phyloP scores from a whole-genome alignment of 2,329 filamentous ascomycete species.

The Drechslerella dactyloides region DNA sequence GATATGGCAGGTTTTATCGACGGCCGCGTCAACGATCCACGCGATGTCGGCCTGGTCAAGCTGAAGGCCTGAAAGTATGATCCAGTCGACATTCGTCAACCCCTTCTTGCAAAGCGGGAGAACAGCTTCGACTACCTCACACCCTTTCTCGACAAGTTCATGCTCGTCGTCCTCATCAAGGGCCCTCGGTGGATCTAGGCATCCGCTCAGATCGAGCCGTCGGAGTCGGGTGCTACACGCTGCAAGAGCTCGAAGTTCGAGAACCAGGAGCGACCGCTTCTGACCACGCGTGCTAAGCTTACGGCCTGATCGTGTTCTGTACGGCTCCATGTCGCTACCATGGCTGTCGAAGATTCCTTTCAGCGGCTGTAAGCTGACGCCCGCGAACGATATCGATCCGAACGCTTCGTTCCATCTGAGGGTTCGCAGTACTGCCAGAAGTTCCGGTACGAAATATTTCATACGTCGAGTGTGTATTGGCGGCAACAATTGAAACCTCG shows the following conservation, averaged over 20 bases:
- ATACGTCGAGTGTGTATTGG: constrained; percentile 63
- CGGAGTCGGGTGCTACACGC: constrained; percentile 70
- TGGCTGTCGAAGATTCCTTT: constrained; percentile 67
- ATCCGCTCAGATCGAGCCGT: constrained; percentile 70
- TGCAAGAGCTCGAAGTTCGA: constrained; percentile 72
- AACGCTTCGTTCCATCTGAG: constrained; percentile 75
- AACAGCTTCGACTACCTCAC: constrained; percentile 72
- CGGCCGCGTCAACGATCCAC: constrained; percentile 69
- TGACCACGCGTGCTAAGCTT: constrained; percentile 60
- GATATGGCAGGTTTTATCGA: constrained; percentile 69
- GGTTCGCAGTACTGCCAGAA: constrained; percentile 73
- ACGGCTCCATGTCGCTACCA: constrained; percentile 69
- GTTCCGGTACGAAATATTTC: constrained; percentile 67
- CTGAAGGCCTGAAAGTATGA: constrained; percentile 71
- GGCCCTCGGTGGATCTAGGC: constrained; percentile 63
- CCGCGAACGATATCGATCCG: constrained; percentile 70
- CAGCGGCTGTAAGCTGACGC: constrained; percentile 69
- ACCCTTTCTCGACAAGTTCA: constrained; percentile 66
- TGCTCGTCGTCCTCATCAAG: constrained; percentile 60
- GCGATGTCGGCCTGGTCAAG: constrained; percentile 75
- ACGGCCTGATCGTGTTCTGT: constrained; percentile 67
- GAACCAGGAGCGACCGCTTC: constrained; percentile 66
- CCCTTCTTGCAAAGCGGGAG: constrained; percentile 72
- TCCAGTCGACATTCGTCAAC: constrained; percentile 74
- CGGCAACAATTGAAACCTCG: constrained; percentile 69